Conservation (phyloP, 163 green algal species). For the Chloroidium sp. region DNA sequence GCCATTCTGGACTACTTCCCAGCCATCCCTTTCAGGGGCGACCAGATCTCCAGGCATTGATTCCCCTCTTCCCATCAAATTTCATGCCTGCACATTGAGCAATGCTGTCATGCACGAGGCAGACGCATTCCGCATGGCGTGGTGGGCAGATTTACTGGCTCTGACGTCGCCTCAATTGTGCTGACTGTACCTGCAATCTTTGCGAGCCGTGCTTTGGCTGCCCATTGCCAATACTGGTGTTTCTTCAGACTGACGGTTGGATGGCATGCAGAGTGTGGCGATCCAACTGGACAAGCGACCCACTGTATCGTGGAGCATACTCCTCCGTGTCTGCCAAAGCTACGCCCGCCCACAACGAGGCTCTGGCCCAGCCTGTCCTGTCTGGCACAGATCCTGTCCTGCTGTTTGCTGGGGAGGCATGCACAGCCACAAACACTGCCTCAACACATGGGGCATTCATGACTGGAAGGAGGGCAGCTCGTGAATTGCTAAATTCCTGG, state of each 20-base stretch:
- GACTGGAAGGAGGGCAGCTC: not conserved
- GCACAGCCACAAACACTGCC: not conserved
- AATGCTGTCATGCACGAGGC: too few relatives aligned
- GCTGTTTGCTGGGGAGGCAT: constrained; percentile 1
- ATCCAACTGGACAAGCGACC: not conserved
- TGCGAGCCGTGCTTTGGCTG: not conserved
- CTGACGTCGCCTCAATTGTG: too few relatives aligned
- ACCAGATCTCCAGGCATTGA: not conserved
- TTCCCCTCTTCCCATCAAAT: too few relatives aligned
- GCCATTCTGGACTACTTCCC: not conserved
- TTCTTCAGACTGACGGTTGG: not conserved
- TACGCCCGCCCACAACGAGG: not conserved
- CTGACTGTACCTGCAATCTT: too few relatives aligned
- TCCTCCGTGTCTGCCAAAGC: not conserved
- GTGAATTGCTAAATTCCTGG: too few relatives aligned
- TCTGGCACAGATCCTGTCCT: not conserved
- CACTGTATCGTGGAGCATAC: not conserved
- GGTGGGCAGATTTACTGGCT: too few relatives aligned
- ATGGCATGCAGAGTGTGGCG: not conserved
- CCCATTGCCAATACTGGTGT: not conserved
- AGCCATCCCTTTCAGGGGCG: not conserved
- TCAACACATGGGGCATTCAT: not conserved
- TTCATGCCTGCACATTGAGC: too few relatives aligned
- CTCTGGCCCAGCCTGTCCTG: not conserved
- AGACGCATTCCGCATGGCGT: too few relatives aligned